Percentiles rank a stretch among this genome's conserved stretches.
Conservation (phyloP, 2,329 filamentous ascomycete species). For the Amauroascus verrucosus region DNA sequence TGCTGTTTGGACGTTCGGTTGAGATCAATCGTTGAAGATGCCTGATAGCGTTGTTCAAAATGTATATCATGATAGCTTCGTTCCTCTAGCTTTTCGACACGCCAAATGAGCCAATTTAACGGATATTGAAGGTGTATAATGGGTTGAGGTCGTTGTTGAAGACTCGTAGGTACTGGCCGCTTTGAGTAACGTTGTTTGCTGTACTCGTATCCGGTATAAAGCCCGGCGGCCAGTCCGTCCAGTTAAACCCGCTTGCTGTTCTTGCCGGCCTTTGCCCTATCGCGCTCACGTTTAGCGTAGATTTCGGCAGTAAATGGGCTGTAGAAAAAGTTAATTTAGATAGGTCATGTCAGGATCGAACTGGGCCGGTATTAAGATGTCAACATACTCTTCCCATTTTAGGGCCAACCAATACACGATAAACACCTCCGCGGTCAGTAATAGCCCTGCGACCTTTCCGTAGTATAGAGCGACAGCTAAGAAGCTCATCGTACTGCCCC, state of each 20-base stretch:
- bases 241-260: constrained; percentile 31
- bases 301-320: constrained; percentile 83
- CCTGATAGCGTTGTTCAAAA: not conserved
- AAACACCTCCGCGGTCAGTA: constrained; percentile 65
- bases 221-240: not conserved
- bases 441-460: constrained; percentile 74
- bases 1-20: not conserved
- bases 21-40: not conserved
- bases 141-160: constrained; percentile 1
- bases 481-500: constrained; percentile 86
- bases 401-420: constrained; percentile 71
- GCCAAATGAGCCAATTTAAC: not conserved
- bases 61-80: not conserved
- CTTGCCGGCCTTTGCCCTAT: constrained; percentile 30
- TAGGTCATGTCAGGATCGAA: not conserved
- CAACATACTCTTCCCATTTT: constrained; percentile 63
- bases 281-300: constrained; percentile 60
- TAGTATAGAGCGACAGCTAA: constrained; percentile 74
- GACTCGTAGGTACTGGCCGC: not conserved
- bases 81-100: not conserved
- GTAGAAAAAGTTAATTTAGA: not conserved
- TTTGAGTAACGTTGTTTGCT: not conserved
- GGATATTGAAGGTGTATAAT: not conserved
- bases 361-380: not conserved
- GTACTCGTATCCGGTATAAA: not conserved